These are phyloP conservation scores for Harrya chromipes DNA, from an alignment of 768 basidiomycete species.

Conservation along the genomic window DNA sequence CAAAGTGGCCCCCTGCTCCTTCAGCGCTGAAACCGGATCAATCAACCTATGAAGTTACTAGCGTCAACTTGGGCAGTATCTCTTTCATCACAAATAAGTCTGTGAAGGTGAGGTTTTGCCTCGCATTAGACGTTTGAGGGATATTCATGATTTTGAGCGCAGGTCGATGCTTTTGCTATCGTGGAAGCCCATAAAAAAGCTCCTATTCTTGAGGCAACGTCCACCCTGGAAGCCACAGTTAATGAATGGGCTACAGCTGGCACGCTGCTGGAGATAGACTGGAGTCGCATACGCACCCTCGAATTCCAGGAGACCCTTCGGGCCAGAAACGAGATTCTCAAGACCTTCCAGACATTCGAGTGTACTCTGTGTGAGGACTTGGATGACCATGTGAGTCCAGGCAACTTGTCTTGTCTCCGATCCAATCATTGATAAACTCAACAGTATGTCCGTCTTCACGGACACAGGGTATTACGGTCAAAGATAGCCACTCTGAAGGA, in stretches of 20 bases:
- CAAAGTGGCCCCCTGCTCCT: conserved; percentile 71
- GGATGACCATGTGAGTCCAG: conserved; percentile 62
- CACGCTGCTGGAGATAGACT: conserved; percentile 73
- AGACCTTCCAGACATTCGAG: conserved; percentile 39
- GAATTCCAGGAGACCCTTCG: conserved; percentile 88
- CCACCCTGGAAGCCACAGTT: conserved; percentile 47
- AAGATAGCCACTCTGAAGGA: conserved; percentile 78
- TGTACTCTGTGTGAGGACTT: conserved; percentile 70
- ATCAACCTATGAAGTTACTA: conserved; percentile 61
- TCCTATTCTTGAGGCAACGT: conserved; percentile 54
- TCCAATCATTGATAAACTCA: conserved; percentile 8
- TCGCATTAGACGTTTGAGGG: not conserved
- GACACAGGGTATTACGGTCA: conserved; percentile 66
- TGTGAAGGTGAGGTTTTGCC: conserved; percentile 75
- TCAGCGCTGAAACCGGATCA: conserved; percentile 45
- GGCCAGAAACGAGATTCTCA: conserved; percentile 48
- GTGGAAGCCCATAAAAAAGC: conserved; percentile 63
- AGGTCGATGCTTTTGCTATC: conserved; percentile 73
- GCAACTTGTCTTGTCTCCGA: not conserved
- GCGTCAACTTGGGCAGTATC: conserved; percentile 71
- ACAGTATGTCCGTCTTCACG: conserved; percentile 78
- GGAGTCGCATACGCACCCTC: conserved; percentile 76
- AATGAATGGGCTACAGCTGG: conserved; percentile 53
- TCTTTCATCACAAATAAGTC: conserved; percentile 65
- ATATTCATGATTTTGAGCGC: conserved; percentile 3